Evolutionary conservation across 129 eudicot species (phyloP).

Genomic region (Solidago caesia): DNA sequence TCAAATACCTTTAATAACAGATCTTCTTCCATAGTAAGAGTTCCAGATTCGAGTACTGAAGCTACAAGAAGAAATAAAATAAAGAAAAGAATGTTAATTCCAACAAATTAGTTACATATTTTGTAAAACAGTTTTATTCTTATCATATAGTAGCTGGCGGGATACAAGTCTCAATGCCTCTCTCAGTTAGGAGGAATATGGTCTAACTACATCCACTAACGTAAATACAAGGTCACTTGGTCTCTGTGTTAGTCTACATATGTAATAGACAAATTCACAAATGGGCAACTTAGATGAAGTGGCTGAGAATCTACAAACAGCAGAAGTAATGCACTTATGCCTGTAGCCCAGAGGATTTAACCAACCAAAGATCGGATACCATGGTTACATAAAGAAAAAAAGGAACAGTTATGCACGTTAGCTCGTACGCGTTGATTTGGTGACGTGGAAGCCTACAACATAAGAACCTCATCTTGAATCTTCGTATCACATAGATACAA

Average conservation of each 20-base stretch:
- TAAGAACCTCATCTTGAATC: not conserved
- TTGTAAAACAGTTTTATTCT: not conserved
- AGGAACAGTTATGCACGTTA: too few relatives aligned
- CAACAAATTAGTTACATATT: not conserved
- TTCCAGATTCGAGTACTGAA: constrained; percentile 54
- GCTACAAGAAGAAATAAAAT: constrained; percentile 39
- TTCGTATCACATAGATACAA: constrained; percentile 2
- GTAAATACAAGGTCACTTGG: not conserved
- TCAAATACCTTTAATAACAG: constrained; percentile 55
- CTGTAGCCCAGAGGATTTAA: too few relatives aligned
- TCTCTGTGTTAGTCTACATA: not conserved
- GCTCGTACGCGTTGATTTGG: not conserved
- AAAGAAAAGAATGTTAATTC: constrained; percentile 17
- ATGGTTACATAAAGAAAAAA: too few relatives aligned
- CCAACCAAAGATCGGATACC: too few relatives aligned
- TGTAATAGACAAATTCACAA: not conserved
- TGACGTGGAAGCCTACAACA: not conserved
- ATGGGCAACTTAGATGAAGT: not conserved
- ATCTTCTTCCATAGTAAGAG: constrained; percentile 55
- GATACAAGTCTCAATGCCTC: constrained; percentile 11
- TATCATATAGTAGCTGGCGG: not conserved
- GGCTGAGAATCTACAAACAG: constrained; percentile 9
- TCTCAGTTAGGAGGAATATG: constrained; percentile 4
- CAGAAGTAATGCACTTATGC: not conserved
- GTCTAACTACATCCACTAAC: not conserved